Percentiles rank a stretch among this genome's conserved stretches.
Evolutionary conservation across 176 grass and related monocot genomes (phyloP).

Genomic region (maize (Zea mays)): Zm-B73-REFERENCE-NAM-5.0 NC_050105.1:94882501-94883000

Average conservation of each 20-base stretch:
- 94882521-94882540: conserved; percentile 1
- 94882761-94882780: too few species aligned
- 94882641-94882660: too few species aligned
- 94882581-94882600: too few species aligned
- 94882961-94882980: neutral
- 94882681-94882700: neutral
- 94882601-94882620: too few species aligned
- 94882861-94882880: conserved; percentile 37
- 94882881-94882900: conserved; percentile 33
- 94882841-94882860: conserved; percentile 49
- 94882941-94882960: neutral
- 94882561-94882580: too few species aligned
- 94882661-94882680: neutral
- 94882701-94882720: neutral
- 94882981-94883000: neutral
- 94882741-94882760: too few species aligned
- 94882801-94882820: too few species aligned
- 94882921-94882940: neutral
- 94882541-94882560: too few species aligned
- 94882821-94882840: neutral
- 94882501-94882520: conserved; percentile 26
- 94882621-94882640: neutral
- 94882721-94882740: too few species aligned
- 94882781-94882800: too few species aligned
- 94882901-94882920: conserved; percentile 32